Evolutionary conservation across 805 yeast species (phyloP), one percentile per base, ranked within the genome.

Genomic region (Candida piceae): DNA sequence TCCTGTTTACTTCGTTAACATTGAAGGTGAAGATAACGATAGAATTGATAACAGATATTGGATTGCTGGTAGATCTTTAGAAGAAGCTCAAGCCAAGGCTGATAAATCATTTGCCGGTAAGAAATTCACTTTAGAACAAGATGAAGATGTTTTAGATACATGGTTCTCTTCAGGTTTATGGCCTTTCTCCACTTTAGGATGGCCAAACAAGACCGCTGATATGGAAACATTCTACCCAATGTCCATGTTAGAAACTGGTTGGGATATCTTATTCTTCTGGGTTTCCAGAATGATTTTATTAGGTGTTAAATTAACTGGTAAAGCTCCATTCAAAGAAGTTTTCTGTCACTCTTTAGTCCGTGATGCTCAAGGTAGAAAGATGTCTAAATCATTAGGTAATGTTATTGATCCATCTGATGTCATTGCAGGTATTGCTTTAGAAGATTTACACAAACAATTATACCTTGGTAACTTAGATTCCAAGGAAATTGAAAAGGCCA

Each of bases 191-290:
- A 93, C 96, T 40, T 68, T 93, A 48, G 97, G 97, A 32, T 93
- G 97, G 97, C 98, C 98, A 57, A 64, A 67, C 26, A 67, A 76
- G 58, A 74, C 89, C 37, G 54, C 62, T 35, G 98, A 93, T 60
- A 64, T 87, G 74, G 72, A 76, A 52, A 65, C 66, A 35, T 93
- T 86, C 67, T 82, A 78, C 57, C 97, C 98, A 50, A 82, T 88
- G 80, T 80, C 94, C 19, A 70, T 93, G 84, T 70, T 93, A 56
- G 98, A 93, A 67, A 93, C 98, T 35, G 98, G 98, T 53, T 93
- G 98, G 98, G 98, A 90, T 70, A 90, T 90, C 59, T 72, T 93
- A 58, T 93, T 93, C 78, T 93, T 93, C 83, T 93, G 98, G 98
- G 97, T 93, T 36, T 75, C 93, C 20, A 80, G 98, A 68, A 93